Evolutionary conservation across 805 yeast species (phyloP).

Genomic region (Metschnikowia arizonensis): DNA sequence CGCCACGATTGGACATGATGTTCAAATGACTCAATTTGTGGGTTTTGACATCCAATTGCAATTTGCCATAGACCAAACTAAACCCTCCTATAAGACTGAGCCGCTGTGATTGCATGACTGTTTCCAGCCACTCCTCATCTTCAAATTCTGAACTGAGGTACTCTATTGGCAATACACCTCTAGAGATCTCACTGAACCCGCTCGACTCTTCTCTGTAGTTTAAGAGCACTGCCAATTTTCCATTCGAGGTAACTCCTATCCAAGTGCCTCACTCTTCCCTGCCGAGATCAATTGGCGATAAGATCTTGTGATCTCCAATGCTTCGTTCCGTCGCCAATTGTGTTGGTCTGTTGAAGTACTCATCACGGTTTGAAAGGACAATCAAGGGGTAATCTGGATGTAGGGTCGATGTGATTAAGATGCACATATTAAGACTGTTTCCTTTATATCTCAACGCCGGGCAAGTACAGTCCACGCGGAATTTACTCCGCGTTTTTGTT

Average conservation of each 20-base stretch:
- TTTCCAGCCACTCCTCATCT: constrained; percentile 44
- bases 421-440: constrained; percentile 57
- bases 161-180: constrained; percentile 50
- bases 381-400: constrained; percentile 76
- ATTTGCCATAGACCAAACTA: constrained; percentile 53
- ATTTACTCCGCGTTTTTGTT: neutral
- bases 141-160: constrained; percentile 35
- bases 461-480: neutral
- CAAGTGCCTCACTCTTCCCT: constrained; percentile 82
- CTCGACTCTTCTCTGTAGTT: constrained; percentile 57
- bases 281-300: constrained; percentile 74
- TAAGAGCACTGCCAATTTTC: constrained; percentile 67
- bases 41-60: constrained; percentile 23
- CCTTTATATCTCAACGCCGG: neutral
- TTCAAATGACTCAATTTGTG: constrained; percentile 34
- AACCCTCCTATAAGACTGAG: constrained; percentile 55
- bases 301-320: constrained; percentile 35
- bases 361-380: constrained; percentile 82
- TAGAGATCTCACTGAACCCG: constrained; percentile 37
- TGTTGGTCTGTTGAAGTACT: constrained; percentile 72
- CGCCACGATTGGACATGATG: constrained; percentile 50
- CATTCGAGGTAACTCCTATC: constrained; percentile 67
- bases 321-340: constrained; percentile 42
- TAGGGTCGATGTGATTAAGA: constrained; percentile 58
- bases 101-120: constrained; percentile 15